phyloP scores from a whole-genome alignment of 2,329 filamentous ascomycete species.

The Boeremia exigua region DNA sequence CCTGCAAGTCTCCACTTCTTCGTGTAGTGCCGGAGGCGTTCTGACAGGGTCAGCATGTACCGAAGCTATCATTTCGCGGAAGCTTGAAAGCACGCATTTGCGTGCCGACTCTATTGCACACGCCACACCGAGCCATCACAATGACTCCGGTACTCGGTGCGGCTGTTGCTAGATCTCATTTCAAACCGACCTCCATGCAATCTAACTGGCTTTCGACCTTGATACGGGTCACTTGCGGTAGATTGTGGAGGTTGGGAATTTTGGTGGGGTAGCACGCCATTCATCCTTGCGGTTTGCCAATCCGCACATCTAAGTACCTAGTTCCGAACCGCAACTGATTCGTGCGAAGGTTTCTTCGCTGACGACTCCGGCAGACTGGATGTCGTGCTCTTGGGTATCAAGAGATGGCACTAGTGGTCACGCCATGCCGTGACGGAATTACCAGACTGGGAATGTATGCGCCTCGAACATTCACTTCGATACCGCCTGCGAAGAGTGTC shows the following conservation, averaged over 20 bases:
- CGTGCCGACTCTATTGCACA: neutral
- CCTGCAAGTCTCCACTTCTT: neutral
- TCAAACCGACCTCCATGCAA: neutral
- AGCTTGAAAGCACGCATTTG: conserved; percentile 1
- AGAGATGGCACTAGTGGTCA: neutral
- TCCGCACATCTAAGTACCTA: neutral
- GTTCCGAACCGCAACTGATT: conserved; percentile 1
- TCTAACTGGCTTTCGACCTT: neutral
- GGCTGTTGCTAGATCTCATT: neutral
- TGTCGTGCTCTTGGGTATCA: conserved; percentile 17
- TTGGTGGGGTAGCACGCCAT: conserved; percentile 38
- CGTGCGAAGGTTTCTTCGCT: neutral
- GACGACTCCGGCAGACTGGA: neutral
- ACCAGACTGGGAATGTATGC: neutral
- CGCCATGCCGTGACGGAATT: neutral
- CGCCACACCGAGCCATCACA: neutral
- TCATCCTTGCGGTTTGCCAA: conserved; percentile 25
- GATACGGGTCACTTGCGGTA: conserved; percentile 2
- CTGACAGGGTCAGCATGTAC: conserved; percentile 5
- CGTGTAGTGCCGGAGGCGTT: neutral
- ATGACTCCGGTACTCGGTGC: conserved; percentile 4
- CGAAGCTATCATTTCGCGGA: neutral
- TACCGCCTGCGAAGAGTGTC: neutral
- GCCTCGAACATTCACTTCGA: neutral
- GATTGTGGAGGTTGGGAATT: conserved; percentile 9